Percentiles rank a stretch among this genome's conserved stretches.
Conservation (phyloP, 2,329 filamentous ascomycete species). For the Penicillium sp. region DNA sequence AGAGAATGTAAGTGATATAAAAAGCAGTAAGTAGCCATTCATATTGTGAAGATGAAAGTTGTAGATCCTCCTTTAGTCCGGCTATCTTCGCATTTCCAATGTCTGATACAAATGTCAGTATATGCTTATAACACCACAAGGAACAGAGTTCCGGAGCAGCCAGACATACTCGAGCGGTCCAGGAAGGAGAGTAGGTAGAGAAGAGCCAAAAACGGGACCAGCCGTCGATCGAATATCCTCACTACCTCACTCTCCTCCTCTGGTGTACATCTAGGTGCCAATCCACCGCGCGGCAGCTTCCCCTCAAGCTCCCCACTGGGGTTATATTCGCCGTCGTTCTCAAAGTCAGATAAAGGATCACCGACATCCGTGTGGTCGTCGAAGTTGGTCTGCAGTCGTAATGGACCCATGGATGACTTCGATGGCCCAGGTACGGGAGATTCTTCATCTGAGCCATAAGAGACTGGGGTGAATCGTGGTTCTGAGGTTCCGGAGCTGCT, state of each 20-base stretch:
- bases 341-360: slow-evolving; percentile 24
- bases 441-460: slow-evolving; percentile 32
- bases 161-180: slow-evolving; percentile 72
- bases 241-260: slow-evolving; percentile 74
- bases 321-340: slow-evolving; percentile 31
- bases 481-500: slow-evolving; percentile 27
- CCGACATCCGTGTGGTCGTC: slow-evolving; percentile 15
- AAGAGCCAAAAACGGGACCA: slow-evolving; percentile 78
- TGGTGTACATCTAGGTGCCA: slow-evolving; percentile 40
- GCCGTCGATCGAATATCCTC: slow-evolving; percentile 70
- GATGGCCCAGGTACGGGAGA: slow-evolving; percentile 11
- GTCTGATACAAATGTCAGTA: slow-evolving; percentile 37
- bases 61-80: slow-evolving; percentile 55
- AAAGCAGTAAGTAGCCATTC: slow-evolving; percentile 63
- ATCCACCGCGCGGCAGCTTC: slow-evolving; percentile 9
- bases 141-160: not conserved
- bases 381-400: slow-evolving; percentile 40
- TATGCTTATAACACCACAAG: not conserved
- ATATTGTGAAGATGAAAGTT: slow-evolving; percentile 57
- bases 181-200: slow-evolving; percentile 84
- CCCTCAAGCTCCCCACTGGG: slow-evolving; percentile 26
- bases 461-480: slow-evolving; percentile 37
- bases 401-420: slow-evolving; percentile 20
- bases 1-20: slow-evolving; percentile 63
- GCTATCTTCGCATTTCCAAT: slow-evolving; percentile 64